Evolutionary conservation across 495 filamentous ascomycete genomes (phyloP), one percentile per base, ranked within the genome.

Genomic region (Arthonia radiata): DNA sequence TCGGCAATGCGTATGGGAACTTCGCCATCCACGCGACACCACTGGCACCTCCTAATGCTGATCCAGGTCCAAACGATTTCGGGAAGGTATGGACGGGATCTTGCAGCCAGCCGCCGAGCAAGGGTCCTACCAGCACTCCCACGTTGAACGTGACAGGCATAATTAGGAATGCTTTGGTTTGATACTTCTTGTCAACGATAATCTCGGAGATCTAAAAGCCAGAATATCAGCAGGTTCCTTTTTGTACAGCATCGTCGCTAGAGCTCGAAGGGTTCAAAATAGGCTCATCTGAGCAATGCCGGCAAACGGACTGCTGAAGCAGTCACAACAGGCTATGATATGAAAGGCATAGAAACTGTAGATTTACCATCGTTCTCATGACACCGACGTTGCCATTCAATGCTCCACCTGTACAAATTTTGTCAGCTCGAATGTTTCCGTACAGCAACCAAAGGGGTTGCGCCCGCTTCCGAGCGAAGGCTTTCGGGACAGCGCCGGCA

Each of bases 131-230:
- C 27, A 83, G 71, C 14, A 79, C 67, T 0, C 75, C 76, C 32
- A 80, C 58, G 38, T 80, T 83, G 34, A 76, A 80, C 23, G 66
- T 72, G 57, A 83, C 68, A 0, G 79, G 79, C 27, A 90, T 39
- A n/a, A 86, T 47, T 18, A 82, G 41, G 31, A 86, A 83, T 0
- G 78, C 77, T 17, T 74, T 56, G 9, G 64, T 67, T 49, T 77
- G 75, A 16, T 57, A 36, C 55, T 49, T 59, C 36, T 57, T 62
- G 40, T 79, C 75, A 38, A 57, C 64, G 17, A 82, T 61, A 31
- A 67, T 80, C 46, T 89, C 80, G 4, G 63, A 61, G 15, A 81
- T 77, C 27, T 33, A 18, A 16, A 4, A 29, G 10, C n/a, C 6
- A 15, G 8, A 27, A 19, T 4, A 13, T 12, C 5, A n/a, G 9